A percentile compares a stretch with the other conserved stretches of the same genome.
Conservation (phyloP, 495 filamentous ascomycete species). For the Podospora bellae-mahoneyi region DNA sequence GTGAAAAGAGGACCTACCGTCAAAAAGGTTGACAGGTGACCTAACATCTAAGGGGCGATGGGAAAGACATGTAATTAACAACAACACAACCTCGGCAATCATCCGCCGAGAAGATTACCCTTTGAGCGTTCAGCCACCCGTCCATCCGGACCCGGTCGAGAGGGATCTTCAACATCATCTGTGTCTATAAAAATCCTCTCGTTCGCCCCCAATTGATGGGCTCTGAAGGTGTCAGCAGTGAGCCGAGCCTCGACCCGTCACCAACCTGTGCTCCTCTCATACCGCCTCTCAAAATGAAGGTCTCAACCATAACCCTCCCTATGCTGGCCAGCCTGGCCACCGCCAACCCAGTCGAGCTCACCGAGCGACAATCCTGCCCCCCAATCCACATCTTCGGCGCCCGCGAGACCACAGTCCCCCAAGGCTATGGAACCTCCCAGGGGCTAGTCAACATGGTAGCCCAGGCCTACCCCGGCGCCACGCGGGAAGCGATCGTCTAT, state of each 20-base stretch:
- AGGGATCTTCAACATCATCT: neutral
- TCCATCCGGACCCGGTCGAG: neutral
- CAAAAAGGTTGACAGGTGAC: too few species aligned
- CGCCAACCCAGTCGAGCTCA: constrained; percentile 4
- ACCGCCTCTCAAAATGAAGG: neutral
- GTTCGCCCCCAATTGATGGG: neutral
- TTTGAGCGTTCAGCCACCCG: neutral
- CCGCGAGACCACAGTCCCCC: constrained; percentile 57
- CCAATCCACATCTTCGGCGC: constrained; percentile 60
- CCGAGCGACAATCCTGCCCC: constrained; percentile 42
- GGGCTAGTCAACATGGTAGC: constrained; percentile 54
- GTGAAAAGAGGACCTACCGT: too few species aligned
- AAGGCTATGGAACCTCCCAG: constrained; percentile 54
- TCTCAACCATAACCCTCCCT: neutral
- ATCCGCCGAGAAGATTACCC: neutral
- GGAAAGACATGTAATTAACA: neutral
- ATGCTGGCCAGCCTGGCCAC: neutral
- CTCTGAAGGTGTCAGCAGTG: neutral
- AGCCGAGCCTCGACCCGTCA: neutral
- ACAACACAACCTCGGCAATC: neutral
- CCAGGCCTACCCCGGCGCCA: constrained; percentile 52
- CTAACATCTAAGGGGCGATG: too few species aligned
- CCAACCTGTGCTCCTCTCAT: neutral
- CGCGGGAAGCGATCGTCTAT: constrained; percentile 52
- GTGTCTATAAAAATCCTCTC: neutral